Percentiles rank a stretch among this genome's conserved stretches.
Conservation (phyloP, 306 rosid species). For the Datisca glomerata region DNA sequence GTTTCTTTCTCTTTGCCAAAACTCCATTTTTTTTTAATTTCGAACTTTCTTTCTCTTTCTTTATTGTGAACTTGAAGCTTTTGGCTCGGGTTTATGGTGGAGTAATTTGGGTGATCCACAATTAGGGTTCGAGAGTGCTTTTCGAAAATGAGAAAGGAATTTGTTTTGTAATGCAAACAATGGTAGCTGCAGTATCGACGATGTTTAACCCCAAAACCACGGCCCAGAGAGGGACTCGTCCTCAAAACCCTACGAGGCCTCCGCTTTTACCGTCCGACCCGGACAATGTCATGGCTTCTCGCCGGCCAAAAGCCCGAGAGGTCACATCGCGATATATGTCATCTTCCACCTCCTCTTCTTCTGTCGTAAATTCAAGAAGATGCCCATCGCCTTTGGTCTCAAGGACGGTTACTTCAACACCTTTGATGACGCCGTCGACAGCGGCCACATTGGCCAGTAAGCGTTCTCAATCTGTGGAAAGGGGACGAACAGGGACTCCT, state of each 20-base stretch:
- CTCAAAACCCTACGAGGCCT: slow-evolving; percentile 41
- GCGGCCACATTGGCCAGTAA: slow-evolving; percentile 22
- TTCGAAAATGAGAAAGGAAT: too few species aligned
- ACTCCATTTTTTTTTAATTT: neutral
- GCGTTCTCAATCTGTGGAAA: slow-evolving; percentile 54
- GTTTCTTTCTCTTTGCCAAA: neutral
- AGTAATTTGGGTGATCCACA: neutral
- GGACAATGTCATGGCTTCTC: slow-evolving; percentile 53
- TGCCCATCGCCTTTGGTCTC: slow-evolving; percentile 51
- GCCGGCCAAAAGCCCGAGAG: slow-evolving; percentile 51
- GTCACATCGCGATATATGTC: slow-evolving; percentile 78
- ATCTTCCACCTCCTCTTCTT: slow-evolving; percentile 27
- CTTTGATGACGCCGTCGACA: slow-evolving; percentile 21
- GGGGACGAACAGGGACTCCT: slow-evolving; percentile 46
- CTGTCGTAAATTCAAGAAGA: slow-evolving; percentile 34
- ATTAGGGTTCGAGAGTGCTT: slow-evolving; percentile 27
- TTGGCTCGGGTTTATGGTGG: slow-evolving; percentile 1
- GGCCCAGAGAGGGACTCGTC: slow-evolving; percentile 24
- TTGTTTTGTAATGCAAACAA: slow-evolving; percentile 13
- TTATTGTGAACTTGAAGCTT: slow-evolving; percentile 5
- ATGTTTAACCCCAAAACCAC: slow-evolving; percentile 36
- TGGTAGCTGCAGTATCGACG: slow-evolving; percentile 74
- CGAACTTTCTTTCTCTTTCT: slow-evolving; percentile 3
- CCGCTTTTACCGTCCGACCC: slow-evolving; percentile 75
- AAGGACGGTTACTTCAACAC: slow-evolving; percentile 25